phyloP scores from a whole-genome alignment of 2,329 filamentous ascomycete genomes.

The Metarhizium sp. region DNA sequence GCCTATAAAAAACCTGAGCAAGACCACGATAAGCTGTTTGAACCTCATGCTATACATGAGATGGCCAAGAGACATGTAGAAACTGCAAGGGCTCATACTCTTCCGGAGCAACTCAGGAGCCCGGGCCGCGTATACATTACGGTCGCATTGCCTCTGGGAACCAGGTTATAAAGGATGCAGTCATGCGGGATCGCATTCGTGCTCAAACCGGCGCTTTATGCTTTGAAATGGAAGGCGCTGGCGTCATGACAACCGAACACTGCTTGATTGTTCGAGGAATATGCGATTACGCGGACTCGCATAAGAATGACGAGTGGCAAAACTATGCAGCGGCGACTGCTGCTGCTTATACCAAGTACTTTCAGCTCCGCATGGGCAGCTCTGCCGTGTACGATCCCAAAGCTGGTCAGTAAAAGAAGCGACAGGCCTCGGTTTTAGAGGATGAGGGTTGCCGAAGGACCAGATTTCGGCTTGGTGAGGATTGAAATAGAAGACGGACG shows the following conservation, averaged over 20 bases:
- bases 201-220: conserved; percentile 3
- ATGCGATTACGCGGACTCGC: conserved; percentile 26
- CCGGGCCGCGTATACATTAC: neutral
- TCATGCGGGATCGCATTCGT: neutral
- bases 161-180: neutral
- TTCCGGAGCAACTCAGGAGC: neutral
- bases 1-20: too few species aligned
- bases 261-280: conserved; percentile 26
- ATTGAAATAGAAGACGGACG: too few species aligned
- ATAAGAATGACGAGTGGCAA: conserved; percentile 27
- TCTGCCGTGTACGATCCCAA: too few species aligned
- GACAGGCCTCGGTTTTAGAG: too few species aligned
- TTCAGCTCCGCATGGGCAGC: too few species aligned
- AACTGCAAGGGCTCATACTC: neutral
- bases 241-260: conserved; percentile 12
- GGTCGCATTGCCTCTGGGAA: neutral
- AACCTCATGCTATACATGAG: neutral
- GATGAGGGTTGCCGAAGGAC: too few species aligned
- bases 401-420: too few species aligned
- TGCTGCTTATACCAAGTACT: conserved; percentile 11
- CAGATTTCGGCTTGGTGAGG: too few species aligned
- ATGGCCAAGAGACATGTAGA: neutral
- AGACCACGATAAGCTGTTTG: too few species aligned
- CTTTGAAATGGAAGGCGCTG: conserved; percentile 20
- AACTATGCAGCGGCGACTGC: conserved; percentile 21